Conservation (phyloP, 139 green algal species). For the Penium margaritaceum region DNA sequence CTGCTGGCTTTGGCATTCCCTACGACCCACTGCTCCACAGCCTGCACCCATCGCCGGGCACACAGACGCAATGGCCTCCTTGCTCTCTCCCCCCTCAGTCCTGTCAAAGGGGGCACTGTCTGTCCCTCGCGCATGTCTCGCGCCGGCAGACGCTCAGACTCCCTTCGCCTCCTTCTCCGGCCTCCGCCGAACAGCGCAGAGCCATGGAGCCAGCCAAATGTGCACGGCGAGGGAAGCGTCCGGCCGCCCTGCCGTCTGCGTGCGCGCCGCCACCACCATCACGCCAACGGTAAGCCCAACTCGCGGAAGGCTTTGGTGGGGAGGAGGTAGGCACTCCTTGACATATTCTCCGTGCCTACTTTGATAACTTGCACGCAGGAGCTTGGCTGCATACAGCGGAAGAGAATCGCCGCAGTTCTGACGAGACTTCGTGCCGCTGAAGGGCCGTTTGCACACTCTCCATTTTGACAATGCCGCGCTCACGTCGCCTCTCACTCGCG, state of each 20-base stretch:
- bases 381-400: neutral
- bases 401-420: neutral
- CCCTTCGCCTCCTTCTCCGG: slow-evolving; percentile 2
- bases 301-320: neutral
- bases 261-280: slow-evolving; percentile 2
- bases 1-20: no score
- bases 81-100: no score
- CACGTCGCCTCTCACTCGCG: neutral
- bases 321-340: neutral
- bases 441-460: neutral
- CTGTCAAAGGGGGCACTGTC: no score
- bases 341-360: neutral
- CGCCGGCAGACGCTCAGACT: neutral
- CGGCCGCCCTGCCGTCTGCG: neutral
- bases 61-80: no score
- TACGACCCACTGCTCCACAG: no score
- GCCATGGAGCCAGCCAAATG: neutral
- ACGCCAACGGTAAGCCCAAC: neutral
- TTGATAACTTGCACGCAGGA: no score
- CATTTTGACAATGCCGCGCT: neutral
- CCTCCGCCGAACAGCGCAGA: neutral
- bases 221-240: neutral
- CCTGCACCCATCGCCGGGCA: no score
- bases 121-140: slow-evolving; percentile 1
- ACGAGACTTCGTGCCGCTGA: neutral